Evolutionary conservation across 2,329 filamentous ascomycete genomes (phyloP).

Genomic region (Penicillium sp.): DNA sequence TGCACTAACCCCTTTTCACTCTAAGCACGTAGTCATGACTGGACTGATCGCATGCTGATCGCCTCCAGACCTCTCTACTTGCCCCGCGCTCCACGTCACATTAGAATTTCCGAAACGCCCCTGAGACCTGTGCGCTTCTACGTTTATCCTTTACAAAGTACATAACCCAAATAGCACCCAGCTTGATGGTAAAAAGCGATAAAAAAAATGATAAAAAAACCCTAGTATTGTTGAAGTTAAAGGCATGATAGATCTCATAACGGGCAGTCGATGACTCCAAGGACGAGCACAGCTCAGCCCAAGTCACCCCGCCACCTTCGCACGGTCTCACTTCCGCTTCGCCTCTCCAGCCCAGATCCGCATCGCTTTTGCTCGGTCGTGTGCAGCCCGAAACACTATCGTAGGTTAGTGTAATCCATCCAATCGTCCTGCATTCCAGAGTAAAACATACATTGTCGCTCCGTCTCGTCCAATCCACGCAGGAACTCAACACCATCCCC

Average conservation of each 20-base stretch:
- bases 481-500: constrained; percentile 76
- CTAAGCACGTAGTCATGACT: neutral
- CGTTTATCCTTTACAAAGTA: neutral
- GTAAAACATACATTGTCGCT: constrained; percentile 60
- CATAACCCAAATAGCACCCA: neutral
- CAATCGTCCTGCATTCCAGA: neutral
- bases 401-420: constrained; percentile 14
- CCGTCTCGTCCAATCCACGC: constrained; percentile 83
- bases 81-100: constrained; percentile 4
- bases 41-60: neutral
- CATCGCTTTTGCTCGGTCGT: constrained; percentile 69
- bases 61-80: neutral
- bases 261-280: neutral
- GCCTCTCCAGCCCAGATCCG: constrained; percentile 69
- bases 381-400: constrained; percentile 67
- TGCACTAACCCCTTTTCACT: neutral
- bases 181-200: neutral
- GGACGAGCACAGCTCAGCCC: constrained; percentile 31
- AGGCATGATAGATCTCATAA: neutral
- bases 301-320: neutral
- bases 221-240: neutral
- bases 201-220: neutral
- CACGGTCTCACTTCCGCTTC: constrained; percentile 43
- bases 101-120: neutral
- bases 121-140: neutral